Base-by-base conservation (phyloP, 306 rosid species). In the Pyrus betulifolia region DNA sequence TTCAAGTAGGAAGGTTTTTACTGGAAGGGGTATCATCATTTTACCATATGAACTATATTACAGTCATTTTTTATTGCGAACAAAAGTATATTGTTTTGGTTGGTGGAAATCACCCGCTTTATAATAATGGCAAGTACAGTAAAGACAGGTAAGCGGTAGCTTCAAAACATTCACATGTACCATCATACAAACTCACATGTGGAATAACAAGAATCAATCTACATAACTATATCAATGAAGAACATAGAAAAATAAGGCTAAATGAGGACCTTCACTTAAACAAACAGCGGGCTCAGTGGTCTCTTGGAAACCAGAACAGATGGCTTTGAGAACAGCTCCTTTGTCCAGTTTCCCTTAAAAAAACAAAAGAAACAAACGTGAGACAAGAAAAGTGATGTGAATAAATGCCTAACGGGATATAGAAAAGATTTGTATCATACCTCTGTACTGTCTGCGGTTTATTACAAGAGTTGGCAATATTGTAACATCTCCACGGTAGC, bases 401-500 rank as follows among this genome's bases (percentile, higher is more conserved):
- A 28, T 38, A 45, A 80, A 54, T 38, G 68, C 15, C 27, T 1
- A 45, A 77, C 23, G 30, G 45, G 70, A 72, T 68, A 51, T 23
- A 64, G 52, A 40, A 57, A 75, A 68, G 17, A 75, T 28, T 71
- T 58, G 65, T 59, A 60, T 73, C 76, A 15, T 35, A 92, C 98
- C 98, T 92, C 98, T 83, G 71, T 92, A 95, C 71, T 95, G 98
- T 86, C 97, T 79, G 84, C 80, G 80, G 85, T 95, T 95, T 89
- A 95, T 92, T 62, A 95, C 89, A 72, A 95, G 96, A 79, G 98
- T 95, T 44, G 97, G 97, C 78, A 95, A 78, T 89, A 95, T 92
- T 6, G 97, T 95, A 83, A 95, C 97, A 88, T 95, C 98, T 63
- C 98, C 97, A 19, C 97, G 97, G 71, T 92, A 15, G 60, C 97